Conservation (phyloP, 2,329 filamentous ascomycete genomes). For the Parafenestella ontariensis region DNA sequence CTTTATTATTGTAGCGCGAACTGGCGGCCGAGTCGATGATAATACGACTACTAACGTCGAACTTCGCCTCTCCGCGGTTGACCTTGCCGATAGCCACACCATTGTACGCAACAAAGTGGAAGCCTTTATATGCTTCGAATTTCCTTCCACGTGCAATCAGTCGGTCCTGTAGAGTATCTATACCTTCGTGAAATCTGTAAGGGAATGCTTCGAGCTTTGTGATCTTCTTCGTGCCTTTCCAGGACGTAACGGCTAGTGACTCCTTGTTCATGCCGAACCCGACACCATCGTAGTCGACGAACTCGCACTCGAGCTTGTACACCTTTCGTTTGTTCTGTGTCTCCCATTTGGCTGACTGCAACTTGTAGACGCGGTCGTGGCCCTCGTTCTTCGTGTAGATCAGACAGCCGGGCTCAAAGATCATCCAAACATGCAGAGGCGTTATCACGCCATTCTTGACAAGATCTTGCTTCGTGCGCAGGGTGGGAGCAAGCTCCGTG, state of each 20-base stretch:
- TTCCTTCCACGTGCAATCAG: conserved; percentile 52
- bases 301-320: conserved; percentile 21
- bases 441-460: conserved; percentile 21
- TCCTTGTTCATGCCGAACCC: conserved; percentile 28
- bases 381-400: conserved; percentile 18
- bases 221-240: conserved; percentile 50
- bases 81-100: conserved; percentile 18
- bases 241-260: conserved; percentile 13
- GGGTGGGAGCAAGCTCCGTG: conserved; percentile 12
- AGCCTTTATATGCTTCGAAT: conserved; percentile 53
- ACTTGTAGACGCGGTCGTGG: conserved; percentile 18
- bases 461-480: conserved; percentile 22
- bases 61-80: conserved; percentile 15
- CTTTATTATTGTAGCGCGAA: conserved; percentile 18
- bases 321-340: conserved; percentile 10
- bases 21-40: conserved; percentile 57
- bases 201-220: conserved; percentile 49
- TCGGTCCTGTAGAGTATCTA: conserved; percentile 40
- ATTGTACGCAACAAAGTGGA: conserved; percentile 25
- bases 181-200: conserved; percentile 47
- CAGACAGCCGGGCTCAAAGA: conserved; percentile 25
- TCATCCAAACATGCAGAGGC: conserved; percentile 20
- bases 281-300: conserved; percentile 36
- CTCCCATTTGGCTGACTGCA: conserved; percentile 14
- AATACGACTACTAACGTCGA: conserved; percentile 46